Base-by-base conservation (phyloP, 805 yeast species). In the Suhomyces prunicola region DNA sequence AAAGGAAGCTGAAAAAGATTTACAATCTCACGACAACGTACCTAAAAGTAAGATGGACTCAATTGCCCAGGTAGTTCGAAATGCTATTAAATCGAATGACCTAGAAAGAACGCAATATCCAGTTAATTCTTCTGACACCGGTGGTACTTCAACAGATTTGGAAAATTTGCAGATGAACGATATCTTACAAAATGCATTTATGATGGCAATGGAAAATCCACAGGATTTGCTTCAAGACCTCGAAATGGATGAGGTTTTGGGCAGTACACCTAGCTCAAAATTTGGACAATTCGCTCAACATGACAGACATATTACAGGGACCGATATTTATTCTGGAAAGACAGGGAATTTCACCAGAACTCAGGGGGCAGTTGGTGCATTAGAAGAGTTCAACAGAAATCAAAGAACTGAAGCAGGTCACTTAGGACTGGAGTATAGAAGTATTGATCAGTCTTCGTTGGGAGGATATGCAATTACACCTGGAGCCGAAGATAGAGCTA, bases 131-230 rank as follows among this genome's bases (percentile, higher is more conserved):
- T 13, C 23, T 10, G 53, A 47, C 2, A 39, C 22, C n/a, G 24
- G 24, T 10, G 17, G 13, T 2, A 50, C 66, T 36, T 79, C 72
- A 36, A 81, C 74, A 31, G 83, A 80, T 26, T 71, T 86, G 54
- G 89, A 86, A 60, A 77, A 72, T 50, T 62, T 71, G 51, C 81
- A 77, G 53, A 78, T 87, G 83, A 85, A 82, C 60, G 87, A 82
- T 58, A 87, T 87, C 57, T 79, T 87, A 77, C 90, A 85, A 57
- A 86, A 86, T 69, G 94, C 93, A 1, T 78, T 87, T 71, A 81
- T 82, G 46, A 77, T 88, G 86, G 94, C 92, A 0, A 82, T 84
- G 76, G 86, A 82, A 55, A 82, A 85, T 54, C 87, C 87, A 58
- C 64, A 66, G 61, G 67, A 80, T 67, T 60, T 78, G 60, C 62